Base-by-base conservation (phyloP, 805 yeast genomes). In the Metschnikowia picachoensis region DNA sequence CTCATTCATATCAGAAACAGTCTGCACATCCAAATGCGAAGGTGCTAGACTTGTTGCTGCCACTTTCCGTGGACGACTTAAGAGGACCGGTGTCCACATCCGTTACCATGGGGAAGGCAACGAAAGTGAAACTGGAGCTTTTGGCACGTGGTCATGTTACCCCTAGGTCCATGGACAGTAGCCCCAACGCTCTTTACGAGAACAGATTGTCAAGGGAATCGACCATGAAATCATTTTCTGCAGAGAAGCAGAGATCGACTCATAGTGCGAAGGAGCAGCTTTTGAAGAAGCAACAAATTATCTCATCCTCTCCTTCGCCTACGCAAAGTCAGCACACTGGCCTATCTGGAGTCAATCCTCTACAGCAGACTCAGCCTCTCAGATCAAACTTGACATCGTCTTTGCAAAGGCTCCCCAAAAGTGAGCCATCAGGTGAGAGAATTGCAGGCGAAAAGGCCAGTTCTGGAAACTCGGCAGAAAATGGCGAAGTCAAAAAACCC, bases 41-140 rank as follows among this genome's bases (percentile, higher is more conserved):
- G 37, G 65, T 64, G 30, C 57, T 68, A 37, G 73, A 69, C 44
- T 58, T 72, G 38, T 59, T 72, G 43, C 69, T 72, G 51, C 77
- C 77, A 10, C 58, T 72, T 16, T 60, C 68, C 9, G 60, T 68
- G 25, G 72, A 69, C 42, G 74, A 68, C 51, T 49, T 65, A 46
- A 62, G 66, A 37, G 64, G 60, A 35, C 38, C 50, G 4, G 43
- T 44, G 32, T 47, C 48, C 5, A 47, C 50, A 16, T 47, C 50
- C 13, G 38, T 50, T 11, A 40, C 47, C 12, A 44, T 38, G 31
- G 52, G 44, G n/a, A 50, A 41, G 30, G 36, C 34, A 3, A 39
- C 49, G 17, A 43, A 36, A 25, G 20, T 12, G 3, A 43, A 25
- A 27, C 43, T 36, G 34, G 52, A 45, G 7, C 28, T 35, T 3